Evolutionary conservation across 768 basidiomycete species (phyloP).

Genomic region (Suillus discolor): DNA sequence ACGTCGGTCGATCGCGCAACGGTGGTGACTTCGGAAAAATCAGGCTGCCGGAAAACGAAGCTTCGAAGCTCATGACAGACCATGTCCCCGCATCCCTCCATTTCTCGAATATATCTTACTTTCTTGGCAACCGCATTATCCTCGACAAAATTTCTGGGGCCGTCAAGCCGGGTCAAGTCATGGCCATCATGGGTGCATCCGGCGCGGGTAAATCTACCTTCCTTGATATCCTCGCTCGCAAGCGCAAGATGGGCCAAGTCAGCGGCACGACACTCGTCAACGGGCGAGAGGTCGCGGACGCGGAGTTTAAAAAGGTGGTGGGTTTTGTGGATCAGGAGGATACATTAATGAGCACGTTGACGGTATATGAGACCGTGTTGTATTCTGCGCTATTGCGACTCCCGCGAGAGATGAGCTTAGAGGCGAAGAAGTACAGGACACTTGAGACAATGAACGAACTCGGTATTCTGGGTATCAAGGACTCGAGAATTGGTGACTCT

Average conservation of each 20-base stretch:
- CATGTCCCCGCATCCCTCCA: slow-evolving; percentile 95
- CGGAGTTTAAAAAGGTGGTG: slow-evolving; percentile 80
- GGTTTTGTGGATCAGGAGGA: slow-evolving; percentile 99
- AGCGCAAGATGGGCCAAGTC: slow-evolving; percentile 80
- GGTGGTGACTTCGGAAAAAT: slow-evolving; percentile 72
- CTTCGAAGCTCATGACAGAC: slow-evolving; percentile 85
- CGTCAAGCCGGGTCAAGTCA: slow-evolving; percentile 86
- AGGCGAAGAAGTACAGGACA: slow-evolving; percentile 94
- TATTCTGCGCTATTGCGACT: slow-evolving; percentile 90
- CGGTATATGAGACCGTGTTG: slow-evolving; percentile 96
- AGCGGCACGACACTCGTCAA: slow-evolving; percentile 80
- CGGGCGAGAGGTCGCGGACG: slow-evolving; percentile 72
- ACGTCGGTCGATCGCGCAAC: slow-evolving; percentile 67
- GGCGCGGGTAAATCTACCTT: slow-evolving; percentile 97
- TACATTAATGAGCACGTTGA: slow-evolving; percentile 94
- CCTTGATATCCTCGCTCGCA: slow-evolving; percentile 93
- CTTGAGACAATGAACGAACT: slow-evolving; percentile 96
- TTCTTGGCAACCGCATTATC: slow-evolving; percentile 60
- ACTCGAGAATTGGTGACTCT: slow-evolving; percentile 85
- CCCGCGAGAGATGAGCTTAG: slow-evolving; percentile 92
- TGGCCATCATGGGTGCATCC: slow-evolving; percentile 97
- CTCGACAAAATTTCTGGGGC: slow-evolving; percentile 82
- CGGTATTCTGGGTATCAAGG: slow-evolving; percentile 90
- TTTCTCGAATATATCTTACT: slow-evolving; percentile 84
- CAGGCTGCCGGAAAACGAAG: slow-evolving; percentile 79